Evolutionary conservation across 2,329 filamentous ascomycete species (phyloP).

Genomic region (Penicillium sp.): DNA sequence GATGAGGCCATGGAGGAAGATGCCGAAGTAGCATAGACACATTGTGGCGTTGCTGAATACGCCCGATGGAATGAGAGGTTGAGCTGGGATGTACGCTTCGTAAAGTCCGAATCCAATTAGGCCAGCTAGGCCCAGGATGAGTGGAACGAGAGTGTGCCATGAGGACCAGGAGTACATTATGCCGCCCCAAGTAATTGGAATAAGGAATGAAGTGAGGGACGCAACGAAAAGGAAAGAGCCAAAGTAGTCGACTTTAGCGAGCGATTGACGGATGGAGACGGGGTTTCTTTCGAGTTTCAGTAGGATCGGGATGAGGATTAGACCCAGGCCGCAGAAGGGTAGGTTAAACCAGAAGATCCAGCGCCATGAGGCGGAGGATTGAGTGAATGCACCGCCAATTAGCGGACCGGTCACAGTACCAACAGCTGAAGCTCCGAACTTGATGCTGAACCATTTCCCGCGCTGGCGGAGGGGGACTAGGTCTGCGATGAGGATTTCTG

Average conservation of each 20-base stretch:
- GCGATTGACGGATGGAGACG: background rate
- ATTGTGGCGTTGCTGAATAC: conserved; percentile 49
- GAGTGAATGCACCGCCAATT: conserved; percentile 28
- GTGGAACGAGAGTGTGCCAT: conserved; percentile 29
- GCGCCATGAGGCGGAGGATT: conserved; percentile 22
- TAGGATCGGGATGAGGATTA: conserved; percentile 26
- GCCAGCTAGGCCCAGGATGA: conserved; percentile 29
- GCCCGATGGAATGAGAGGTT: conserved; percentile 39
- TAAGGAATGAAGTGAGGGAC: conserved; percentile 29
- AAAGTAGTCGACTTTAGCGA: conserved; percentile 28
- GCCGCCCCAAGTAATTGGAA: conserved; percentile 34
- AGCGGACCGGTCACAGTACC: conserved; percentile 52
- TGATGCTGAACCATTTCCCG: conserved; percentile 27
- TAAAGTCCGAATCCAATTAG: conserved; percentile 22
- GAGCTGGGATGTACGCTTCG: conserved; percentile 8
- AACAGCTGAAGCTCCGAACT: conserved; percentile 28
- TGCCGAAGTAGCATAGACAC: conserved; percentile 30
- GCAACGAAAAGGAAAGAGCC: conserved; percentile 31
- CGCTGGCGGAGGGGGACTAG: conserved; percentile 43
- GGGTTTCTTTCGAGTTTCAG: conserved; percentile 8
- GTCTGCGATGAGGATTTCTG: conserved; percentile 48
- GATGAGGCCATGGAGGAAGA: conserved; percentile 42
- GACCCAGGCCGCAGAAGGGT: conserved; percentile 22
- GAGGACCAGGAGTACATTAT: conserved; percentile 31
- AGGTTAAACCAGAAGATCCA: conserved; percentile 37